Percentiles rank a stretch among this genome's conserved stretches.
These are phyloP conservation scores for Kwoniella shivajii DNA, from an alignment of 1,284 basidiomycete species.

Conservation along the genomic window DNA sequence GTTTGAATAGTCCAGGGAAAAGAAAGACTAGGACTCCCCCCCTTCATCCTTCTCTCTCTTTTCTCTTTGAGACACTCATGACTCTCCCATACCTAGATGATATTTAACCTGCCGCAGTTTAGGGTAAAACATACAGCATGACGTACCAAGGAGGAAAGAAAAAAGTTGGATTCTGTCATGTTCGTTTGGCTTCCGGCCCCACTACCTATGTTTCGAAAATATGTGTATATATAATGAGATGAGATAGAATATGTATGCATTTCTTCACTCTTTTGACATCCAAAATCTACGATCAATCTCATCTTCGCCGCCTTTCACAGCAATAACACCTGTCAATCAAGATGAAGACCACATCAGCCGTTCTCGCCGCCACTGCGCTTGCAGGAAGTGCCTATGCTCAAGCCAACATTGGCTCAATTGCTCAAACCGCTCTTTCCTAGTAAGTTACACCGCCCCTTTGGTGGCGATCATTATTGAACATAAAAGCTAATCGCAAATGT, in stretches of 20 bases:
- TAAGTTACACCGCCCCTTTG: not conserved
- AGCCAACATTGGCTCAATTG: not conserved
- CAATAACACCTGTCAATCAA: not conserved
- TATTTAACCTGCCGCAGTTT: too few species aligned
- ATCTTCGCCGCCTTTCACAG: not conserved
- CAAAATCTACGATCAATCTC: not conserved
- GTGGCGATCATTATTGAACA: not conserved
- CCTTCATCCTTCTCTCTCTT: too few species aligned
- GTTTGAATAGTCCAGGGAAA: too few species aligned
- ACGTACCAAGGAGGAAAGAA: too few species aligned
- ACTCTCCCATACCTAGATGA: too few species aligned
- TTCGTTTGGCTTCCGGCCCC: too few species aligned
- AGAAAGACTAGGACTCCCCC: too few species aligned
- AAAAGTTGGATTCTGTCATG: too few species aligned
- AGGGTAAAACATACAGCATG: too few species aligned
- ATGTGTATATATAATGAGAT: too few species aligned
- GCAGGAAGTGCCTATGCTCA: conserved; percentile 8
- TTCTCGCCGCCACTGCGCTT: conserved; percentile 3
- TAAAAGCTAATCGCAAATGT: not conserved
- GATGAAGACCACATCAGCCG: conserved; percentile 5
- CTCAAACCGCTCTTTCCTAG: not conserved
- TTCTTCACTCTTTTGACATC: not conserved
- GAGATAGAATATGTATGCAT: not conserved
- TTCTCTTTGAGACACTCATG: too few species aligned
- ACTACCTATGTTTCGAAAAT: too few species aligned